These are phyloP conservation scores for Vachellia pachyceras DNA, from an alignment of 306 rosid genomes.

Conservation along the genomic window DNA sequence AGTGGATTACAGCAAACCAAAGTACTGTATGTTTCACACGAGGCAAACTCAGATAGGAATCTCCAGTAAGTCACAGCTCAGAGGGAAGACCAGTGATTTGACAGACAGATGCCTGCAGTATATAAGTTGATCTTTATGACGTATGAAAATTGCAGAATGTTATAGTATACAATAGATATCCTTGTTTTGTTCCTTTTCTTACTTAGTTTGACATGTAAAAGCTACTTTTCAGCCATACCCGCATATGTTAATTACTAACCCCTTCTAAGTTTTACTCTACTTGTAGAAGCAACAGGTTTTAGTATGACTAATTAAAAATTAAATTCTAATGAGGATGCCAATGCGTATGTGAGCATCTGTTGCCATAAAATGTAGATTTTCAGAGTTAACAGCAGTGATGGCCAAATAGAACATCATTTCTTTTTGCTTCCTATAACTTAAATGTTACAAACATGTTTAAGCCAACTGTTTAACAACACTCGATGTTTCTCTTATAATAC, in stretches of 20 bases:
- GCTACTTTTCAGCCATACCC: neutral
- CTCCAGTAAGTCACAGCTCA: conserved; percentile 35
- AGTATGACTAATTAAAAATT: neutral
- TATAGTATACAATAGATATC: neutral
- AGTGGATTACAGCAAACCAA: conserved; percentile 30
- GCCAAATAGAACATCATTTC: conserved; percentile 25
- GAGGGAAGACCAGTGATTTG: conserved; percentile 4
- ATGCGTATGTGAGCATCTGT: neutral
- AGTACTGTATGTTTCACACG: conserved; percentile 35
- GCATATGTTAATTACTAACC: neutral
- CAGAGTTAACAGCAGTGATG: conserved; percentile 23
- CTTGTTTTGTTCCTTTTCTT: neutral
- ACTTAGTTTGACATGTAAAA: neutral
- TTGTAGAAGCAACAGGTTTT: neutral
- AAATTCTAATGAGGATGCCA: conserved; percentile 12
- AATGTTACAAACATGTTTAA: conserved; percentile 43
- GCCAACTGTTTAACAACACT: conserved; percentile 44
- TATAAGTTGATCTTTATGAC: conserved; percentile 18
- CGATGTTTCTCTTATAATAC: conserved; percentile 38
- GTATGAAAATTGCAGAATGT: conserved; percentile 1
- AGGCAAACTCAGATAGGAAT: conserved; percentile 27
- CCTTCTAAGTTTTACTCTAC: conserved; percentile 16
- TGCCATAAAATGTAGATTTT: neutral
- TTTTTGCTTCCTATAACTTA: conserved; percentile 38
- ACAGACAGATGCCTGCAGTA: conserved; percentile 2